Evolutionary conservation across 768 basidiomycete species (phyloP), one percentile per base, ranked within the genome.

Genomic region (Russula sp.): DNA sequence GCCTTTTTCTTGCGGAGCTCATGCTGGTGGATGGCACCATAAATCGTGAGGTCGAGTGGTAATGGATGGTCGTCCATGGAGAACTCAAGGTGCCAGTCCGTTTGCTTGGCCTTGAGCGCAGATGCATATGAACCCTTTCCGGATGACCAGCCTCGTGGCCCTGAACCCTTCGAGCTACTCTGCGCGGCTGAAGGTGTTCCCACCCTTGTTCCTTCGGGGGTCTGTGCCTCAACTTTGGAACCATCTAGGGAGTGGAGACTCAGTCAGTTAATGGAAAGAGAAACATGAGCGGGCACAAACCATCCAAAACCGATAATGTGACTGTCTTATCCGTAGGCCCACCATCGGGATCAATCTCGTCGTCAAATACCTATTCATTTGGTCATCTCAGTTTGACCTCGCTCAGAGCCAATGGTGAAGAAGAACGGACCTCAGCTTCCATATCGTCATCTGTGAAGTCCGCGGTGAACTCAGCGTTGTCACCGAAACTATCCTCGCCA

Each of bases 1-100:
- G 64, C 64, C 41, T 61, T 65, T 71, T 88, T 84, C 77, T 90
- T 89, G 61, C 88, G 81, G 73, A 83, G 82, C 71, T 94, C 90
- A 68, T 92, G 88, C 68, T 93, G 91, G 71, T 98, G 94, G 49
- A 97, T 89, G 0, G 94, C 96, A 8, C 97, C 97, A 70, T 97
- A 99, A 54, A 99, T 87, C 0, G 97, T 99, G 58, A 95, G 78
- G 71, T 95, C 90, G 61, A 95, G 74, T 0, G 90, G 88, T 18
- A 98, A 75, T 22, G 83, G 74, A 49, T 91, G 86, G 63, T 93
- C 94, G 69, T 92, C 92, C 84, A 98, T 89, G 9, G 83, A 88
- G 74, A 99, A 98, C 73, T 97, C 89, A 55, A 98, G 83, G 72
- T 99, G 95, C 93, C 93, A 99, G 69, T 98, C 96, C 16, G 83